Evolutionary conservation across 306 rosid genomes (phyloP).

Genomic region (Amphicarpaea edgeworthii): DNA sequence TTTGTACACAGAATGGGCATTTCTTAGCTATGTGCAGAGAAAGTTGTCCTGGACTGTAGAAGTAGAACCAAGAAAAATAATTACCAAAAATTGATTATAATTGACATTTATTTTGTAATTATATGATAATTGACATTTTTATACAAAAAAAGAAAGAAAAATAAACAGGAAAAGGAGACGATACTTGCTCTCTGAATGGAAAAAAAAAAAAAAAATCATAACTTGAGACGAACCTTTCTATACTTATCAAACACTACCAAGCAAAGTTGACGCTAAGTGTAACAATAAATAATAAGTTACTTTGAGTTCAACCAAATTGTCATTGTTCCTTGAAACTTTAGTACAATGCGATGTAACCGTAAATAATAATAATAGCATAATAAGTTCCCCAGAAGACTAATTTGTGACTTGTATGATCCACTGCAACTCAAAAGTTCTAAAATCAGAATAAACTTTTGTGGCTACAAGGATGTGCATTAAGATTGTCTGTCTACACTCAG

Average conservation of each 20-base stretch:
- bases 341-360: background rate
- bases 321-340: background rate
- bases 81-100: too few species aligned
- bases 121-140: too few species aligned
- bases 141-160: too few species aligned
- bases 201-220: too few species aligned
- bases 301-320: slow-evolving; percentile 15
- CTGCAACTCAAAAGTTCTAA: slow-evolving; percentile 25
- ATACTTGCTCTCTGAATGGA: background rate
- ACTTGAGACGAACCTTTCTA: too few species aligned
- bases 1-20: background rate
- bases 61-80: too few species aligned
- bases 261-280: background rate
- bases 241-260: background rate
- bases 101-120: too few species aligned
- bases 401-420: slow-evolving; percentile 18
- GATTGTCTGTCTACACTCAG: slow-evolving; percentile 33
- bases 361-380: too few species aligned
- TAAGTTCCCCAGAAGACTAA: background rate
- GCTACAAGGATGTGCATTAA: slow-evolving; percentile 17
- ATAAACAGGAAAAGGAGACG: background rate
- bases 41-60: background rate
- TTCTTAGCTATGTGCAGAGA: background rate
- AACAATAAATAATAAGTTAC: too few species aligned
- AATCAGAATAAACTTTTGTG: background rate